A percentile compares a stretch with the other conserved stretches of the same genome.
Evolutionary conservation across 2,329 filamentous ascomycete genomes (phyloP).

Genomic region (Xylaria polymorpha): DNA sequence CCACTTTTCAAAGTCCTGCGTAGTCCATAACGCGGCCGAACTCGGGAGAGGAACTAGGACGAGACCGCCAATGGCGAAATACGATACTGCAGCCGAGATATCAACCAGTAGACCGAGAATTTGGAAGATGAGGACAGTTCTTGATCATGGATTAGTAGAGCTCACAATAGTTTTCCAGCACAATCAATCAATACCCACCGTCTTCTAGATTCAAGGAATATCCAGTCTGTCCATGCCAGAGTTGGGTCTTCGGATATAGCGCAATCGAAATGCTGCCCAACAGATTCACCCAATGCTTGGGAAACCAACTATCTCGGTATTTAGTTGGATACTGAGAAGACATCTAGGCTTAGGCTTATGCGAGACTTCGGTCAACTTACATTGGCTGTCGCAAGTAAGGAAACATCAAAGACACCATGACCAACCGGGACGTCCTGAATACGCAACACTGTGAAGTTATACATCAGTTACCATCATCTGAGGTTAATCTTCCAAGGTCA

Average conservation of each 20-base stretch:
- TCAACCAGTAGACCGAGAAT: conserved; percentile 27
- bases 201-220: conserved; percentile 25
- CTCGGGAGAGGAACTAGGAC: conserved; percentile 24
- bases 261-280: conserved; percentile 11
- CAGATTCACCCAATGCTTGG: conserved; percentile 13
- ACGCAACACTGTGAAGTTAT: conserved; percentile 4
- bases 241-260: conserved; percentile 1
- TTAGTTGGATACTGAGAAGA: not conserved
- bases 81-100: conserved; percentile 24
- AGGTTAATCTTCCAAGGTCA: not conserved
- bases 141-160: not conserved
- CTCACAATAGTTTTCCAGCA: not conserved
- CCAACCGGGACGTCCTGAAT: conserved; percentile 19
- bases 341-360: not conserved
- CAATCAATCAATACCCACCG: conserved; percentile 7
- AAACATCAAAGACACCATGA: conserved; percentile 21
- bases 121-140: conserved; percentile 25
- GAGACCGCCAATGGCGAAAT: conserved; percentile 16
- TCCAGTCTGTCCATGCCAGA: conserved; percentile 18
- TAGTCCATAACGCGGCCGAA: conserved; percentile 9
- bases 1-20: conserved; percentile 23
- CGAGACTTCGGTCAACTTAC: not conserved
- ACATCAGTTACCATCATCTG: not conserved
- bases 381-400: conserved; percentile 15
- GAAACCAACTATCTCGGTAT: conserved; percentile 10